Evolutionary conservation across 2,329 filamentous ascomycete genomes (phyloP).

Genomic region (Coniochaeta pulveracea): DNA sequence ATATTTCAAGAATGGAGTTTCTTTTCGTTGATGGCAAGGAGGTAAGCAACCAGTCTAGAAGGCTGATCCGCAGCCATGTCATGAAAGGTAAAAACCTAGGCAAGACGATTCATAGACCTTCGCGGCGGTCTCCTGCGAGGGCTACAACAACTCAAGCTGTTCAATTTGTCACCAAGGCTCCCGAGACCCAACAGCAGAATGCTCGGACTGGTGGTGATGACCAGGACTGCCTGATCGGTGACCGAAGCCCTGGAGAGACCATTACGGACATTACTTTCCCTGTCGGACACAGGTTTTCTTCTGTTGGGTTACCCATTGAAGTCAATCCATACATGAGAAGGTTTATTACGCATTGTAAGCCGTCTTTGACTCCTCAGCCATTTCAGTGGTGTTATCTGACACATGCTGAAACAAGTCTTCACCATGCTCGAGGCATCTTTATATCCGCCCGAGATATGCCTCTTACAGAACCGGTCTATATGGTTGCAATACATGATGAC

Average conservation of each 20-base stretch:
- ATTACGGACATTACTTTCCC: background rate
- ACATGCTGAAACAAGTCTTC: background rate
- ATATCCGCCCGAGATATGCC: background rate
- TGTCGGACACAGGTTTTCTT: slow-evolving; percentile 1
- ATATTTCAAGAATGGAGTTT: too few relatives aligned
- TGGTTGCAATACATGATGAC: background rate
- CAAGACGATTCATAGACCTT: slow-evolving; percentile 2
- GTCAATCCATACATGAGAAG: background rate
- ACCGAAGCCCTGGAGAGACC: background rate
- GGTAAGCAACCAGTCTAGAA: too few relatives aligned
- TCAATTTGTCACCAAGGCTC: background rate
- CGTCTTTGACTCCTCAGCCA: background rate
- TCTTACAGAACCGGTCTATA: background rate
- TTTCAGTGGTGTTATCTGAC: background rate
- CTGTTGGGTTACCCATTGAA: background rate
- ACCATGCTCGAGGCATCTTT: background rate
- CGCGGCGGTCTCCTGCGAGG: too few relatives aligned
- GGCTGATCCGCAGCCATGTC: slow-evolving; percentile 6
- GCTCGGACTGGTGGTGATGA: background rate
- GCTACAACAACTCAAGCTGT: too few relatives aligned
- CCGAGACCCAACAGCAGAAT: background rate
- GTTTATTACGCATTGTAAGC: background rate
- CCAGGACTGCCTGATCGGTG: background rate
- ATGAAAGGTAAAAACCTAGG: slow-evolving; percentile 6
- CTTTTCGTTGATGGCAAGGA: too few relatives aligned